Percentiles rank a stretch among this genome's conserved stretches.
Conservation (phyloP, 2,329 filamentous ascomycete species). For the Acephala macrosclerotiorum region DNA sequence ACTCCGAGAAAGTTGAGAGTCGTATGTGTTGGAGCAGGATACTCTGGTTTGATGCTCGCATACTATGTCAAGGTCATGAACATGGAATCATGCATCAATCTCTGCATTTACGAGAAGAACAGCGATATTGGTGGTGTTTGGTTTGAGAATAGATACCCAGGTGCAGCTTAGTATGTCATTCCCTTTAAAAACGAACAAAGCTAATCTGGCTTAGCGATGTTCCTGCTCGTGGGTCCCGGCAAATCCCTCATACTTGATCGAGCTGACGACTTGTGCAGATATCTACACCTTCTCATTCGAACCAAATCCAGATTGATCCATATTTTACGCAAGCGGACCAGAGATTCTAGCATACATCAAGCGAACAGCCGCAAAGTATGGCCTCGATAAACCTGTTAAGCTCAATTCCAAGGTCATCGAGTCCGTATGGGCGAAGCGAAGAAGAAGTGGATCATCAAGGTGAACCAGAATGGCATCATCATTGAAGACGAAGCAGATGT, state of each 20-base stretch:
- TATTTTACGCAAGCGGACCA: conserved; percentile 68
- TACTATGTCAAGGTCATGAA: conserved; percentile 45
- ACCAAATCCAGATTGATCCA: conserved; percentile 72
- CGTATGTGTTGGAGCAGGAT: conserved; percentile 21
- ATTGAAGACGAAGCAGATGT: conserved; percentile 61
- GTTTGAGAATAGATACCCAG: conserved; percentile 53
- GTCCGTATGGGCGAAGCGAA: conserved; percentile 57
- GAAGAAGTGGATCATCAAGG: conserved; percentile 57
- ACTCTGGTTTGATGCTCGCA: conserved; percentile 43
- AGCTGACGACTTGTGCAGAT: conserved; percentile 27
- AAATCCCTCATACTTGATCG: neutral
- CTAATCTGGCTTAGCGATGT: conserved; percentile 6
- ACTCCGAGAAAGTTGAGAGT: conserved; percentile 19
- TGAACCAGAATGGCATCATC: conserved; percentile 48
- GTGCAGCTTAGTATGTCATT: neutral
- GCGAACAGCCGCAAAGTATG: conserved; percentile 64
- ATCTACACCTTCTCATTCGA: conserved; percentile 73
- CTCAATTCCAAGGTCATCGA: conserved; percentile 63
- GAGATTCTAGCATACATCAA: conserved; percentile 76
- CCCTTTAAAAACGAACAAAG: neutral
- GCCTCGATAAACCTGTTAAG: conserved; percentile 64
- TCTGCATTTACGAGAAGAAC: conserved; percentile 58
- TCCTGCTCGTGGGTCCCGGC: neutral
- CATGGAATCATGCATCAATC: conserved; percentile 33
- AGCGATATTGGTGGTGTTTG: conserved; percentile 58